Evolutionary conservation across 2,329 filamentous ascomycete genomes (phyloP).

Genomic region (Aspergillus terreus): DNA sequence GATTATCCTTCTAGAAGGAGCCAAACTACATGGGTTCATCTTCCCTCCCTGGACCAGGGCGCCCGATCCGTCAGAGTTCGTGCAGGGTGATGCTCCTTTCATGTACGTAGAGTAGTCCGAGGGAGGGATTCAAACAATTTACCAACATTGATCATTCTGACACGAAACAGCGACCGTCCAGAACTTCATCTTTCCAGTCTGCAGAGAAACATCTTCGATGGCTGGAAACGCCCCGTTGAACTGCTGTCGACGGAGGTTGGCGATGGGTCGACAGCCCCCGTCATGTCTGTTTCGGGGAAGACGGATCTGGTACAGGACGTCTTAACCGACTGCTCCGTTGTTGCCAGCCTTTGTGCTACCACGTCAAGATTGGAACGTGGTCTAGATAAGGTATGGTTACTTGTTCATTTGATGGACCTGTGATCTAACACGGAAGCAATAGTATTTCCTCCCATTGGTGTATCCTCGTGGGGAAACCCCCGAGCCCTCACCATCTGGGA

Average conservation of each 20-base stretch:
- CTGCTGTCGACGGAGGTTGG: conserved; percentile 50
- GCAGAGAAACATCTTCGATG: conserved; percentile 72
- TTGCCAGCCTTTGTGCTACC: conserved; percentile 86
- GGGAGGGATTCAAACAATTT: conserved; percentile 2
- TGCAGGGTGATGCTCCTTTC: conserved; percentile 52
- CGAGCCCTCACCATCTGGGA: conserved; percentile 69
- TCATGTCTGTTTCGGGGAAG: conserved; percentile 56
- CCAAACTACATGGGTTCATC: conserved; percentile 73
- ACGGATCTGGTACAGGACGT: conserved; percentile 92
- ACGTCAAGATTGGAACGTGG: conserved; percentile 67
- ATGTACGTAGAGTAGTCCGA: conserved; percentile 48
- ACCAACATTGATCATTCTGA: conserved; percentile 19
- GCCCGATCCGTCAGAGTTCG: conserved; percentile 61
- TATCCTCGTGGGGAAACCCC: conserved; percentile 71
- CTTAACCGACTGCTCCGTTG: conserved; percentile 93
- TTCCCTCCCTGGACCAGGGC: conserved; percentile 80
- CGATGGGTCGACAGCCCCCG: conserved; percentile 29
- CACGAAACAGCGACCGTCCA: conserved; percentile 58
- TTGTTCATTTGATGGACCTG: neutral
- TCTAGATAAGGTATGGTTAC: conserved; percentile 57
- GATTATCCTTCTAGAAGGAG: conserved; percentile 71
- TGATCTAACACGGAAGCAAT: conserved; percentile 6
- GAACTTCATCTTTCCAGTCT: conserved; percentile 68
- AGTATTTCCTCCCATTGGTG: conserved; percentile 70
- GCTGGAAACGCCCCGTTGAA: conserved; percentile 76